Evolutionary conservation across 116 monocot genomes (phyloP).

Genomic region (Dioscorea cayenensis): DNA sequence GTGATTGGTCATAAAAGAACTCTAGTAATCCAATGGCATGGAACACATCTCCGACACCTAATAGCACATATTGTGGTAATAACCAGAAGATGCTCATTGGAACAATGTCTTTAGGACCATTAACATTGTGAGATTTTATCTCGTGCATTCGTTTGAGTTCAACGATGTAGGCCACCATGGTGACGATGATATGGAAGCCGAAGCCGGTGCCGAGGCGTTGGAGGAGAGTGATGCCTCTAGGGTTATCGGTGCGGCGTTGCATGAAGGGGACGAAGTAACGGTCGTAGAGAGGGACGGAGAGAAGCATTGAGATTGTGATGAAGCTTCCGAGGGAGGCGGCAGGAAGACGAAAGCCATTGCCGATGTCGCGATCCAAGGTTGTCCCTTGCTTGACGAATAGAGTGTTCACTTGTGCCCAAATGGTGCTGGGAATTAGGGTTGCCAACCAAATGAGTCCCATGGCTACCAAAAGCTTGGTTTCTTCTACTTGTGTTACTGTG

Average conservation of each 20-base stretch:
- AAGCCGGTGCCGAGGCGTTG: conserved; percentile 52
- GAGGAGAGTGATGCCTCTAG: conserved; percentile 53
- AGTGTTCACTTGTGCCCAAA: conserved; percentile 55
- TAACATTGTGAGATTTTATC: background rate
- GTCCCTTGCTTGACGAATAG: conserved; percentile 74
- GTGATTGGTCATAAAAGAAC: conserved; percentile 78
- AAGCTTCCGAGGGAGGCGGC: conserved; percentile 47
- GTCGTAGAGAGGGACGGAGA: conserved; percentile 43
- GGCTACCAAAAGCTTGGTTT: conserved; percentile 44
- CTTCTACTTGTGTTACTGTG: conserved; percentile 65
- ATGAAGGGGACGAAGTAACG: conserved; percentile 37
- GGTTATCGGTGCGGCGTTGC: conserved; percentile 32
- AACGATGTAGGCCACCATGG: conserved; percentile 15
- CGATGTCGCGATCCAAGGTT: conserved; percentile 41
- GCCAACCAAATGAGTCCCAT: conserved; percentile 50
- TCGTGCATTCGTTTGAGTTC: conserved; percentile 35
- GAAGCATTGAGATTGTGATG: conserved; percentile 54
- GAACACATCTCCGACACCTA: conserved; percentile 63
- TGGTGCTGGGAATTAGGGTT: conserved; percentile 57
- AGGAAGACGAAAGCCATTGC: conserved; percentile 39
- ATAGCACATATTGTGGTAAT: conserved; percentile 48
- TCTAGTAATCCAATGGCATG: conserved; percentile 45
- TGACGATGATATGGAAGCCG: conserved; percentile 26
- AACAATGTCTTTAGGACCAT: conserved; percentile 11
- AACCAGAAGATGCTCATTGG: conserved; percentile 75